Percentiles rank a stretch among this genome's conserved stretches.
These are phyloP conservation scores for Turritis glabra DNA, from an alignment of 345 rosid species.

Conservation along the genomic window DNA sequence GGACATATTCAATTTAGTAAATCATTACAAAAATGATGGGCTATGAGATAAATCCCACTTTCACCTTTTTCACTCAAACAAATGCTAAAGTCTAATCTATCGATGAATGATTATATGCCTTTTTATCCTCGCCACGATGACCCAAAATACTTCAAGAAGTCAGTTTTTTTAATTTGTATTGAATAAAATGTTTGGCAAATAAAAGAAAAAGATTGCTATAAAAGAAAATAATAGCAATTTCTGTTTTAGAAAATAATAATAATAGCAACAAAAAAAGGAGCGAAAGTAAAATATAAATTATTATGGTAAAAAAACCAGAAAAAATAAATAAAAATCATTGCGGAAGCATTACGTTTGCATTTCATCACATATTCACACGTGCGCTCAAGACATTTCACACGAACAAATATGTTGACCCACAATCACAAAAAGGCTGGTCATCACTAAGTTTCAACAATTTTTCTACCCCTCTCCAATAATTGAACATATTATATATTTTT, in stretches of 20 bases:
- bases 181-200: background rate
- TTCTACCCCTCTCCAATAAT: conserved; percentile 26
- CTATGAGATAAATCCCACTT: conserved; percentile 22
- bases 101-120: conserved; percentile 25
- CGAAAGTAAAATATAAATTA: background rate
- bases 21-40: conserved; percentile 27
- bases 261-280: background rate
- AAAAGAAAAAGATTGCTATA: background rate
- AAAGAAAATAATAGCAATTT: background rate
- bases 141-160: conserved; percentile 2
- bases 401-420: conserved; percentile 29
- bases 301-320: background rate
- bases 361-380: conserved; percentile 33
- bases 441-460: conserved; percentile 14
- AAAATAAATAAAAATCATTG: conserved; percentile 17
- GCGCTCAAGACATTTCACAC: conserved; percentile 13
- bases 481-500: background rate
- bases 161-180: background rate
- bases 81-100: conserved; percentile 32
- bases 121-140: conserved; percentile 15
- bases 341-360: conserved; percentile 43
- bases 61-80: conserved; percentile 38
- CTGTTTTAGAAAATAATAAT: background rate
- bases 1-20: conserved; percentile 19
- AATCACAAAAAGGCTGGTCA: conserved; percentile 9